Percentiles rank a stretch among this genome's conserved stretches.
These are phyloP conservation scores for Rhizophora apiculata DNA, from an alignment of 345 rosid species.

Conservation along the genomic window DNA sequence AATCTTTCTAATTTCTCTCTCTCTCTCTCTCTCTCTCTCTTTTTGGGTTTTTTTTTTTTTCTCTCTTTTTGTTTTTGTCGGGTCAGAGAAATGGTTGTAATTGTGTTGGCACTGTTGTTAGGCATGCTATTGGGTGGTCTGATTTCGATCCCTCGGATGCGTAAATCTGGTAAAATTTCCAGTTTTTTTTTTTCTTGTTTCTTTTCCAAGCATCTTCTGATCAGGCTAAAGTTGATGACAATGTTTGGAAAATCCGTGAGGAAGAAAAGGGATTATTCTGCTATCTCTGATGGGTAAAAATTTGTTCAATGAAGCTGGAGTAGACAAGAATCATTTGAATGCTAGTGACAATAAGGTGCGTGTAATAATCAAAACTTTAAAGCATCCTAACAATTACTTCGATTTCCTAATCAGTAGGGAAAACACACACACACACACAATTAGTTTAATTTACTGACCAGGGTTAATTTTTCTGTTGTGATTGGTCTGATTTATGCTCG, in stretches of 20 bases:
- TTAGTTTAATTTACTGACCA: not conserved
- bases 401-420: too few species aligned
- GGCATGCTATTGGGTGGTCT: conserved; percentile 23
- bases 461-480: not conserved
- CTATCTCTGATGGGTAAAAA: conserved; percentile 4
- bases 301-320: conserved; percentile 20
- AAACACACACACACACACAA: too few species aligned
- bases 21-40: too few species aligned
- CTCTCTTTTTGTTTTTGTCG: not conserved
- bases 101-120: conserved; percentile 23
- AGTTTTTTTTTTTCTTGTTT: not conserved
- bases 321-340: conserved; percentile 6
- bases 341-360: conserved; percentile 12
- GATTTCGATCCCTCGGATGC: conserved; percentile 18
- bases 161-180: conserved; percentile 18
- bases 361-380: not conserved
- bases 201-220: not conserved
- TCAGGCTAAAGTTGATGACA: not conserved
- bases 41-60: too few species aligned
- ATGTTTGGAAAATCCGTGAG: not conserved
- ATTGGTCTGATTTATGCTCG: not conserved
- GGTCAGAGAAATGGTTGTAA: conserved; percentile 20
- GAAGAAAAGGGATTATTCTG: not conserved
- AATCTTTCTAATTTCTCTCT: too few species aligned
- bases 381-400: not conserved